phyloP scores from a whole-genome alignment of 2,329 filamentous ascomycete species.

The Alternaria tenuissima region DNA sequence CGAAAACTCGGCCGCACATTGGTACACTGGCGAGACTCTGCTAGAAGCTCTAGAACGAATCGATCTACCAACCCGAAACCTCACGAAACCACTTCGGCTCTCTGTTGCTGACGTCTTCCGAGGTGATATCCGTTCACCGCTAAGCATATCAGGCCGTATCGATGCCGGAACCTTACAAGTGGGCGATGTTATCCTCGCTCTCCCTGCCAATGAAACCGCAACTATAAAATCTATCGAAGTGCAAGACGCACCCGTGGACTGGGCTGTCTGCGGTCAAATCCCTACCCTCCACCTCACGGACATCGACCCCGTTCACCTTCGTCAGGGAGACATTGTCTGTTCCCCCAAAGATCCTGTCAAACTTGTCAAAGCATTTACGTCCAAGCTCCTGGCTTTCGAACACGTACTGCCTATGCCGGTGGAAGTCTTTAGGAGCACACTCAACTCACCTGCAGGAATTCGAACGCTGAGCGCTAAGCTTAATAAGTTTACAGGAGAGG shows the following conservation, averaged over 20 bases:
- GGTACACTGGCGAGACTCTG: slow-evolving; percentile 83
- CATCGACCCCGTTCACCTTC: slow-evolving; percentile 83
- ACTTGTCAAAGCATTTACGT: slow-evolving; percentile 76
- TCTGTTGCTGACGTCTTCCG: slow-evolving; percentile 89
- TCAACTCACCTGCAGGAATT: slow-evolving; percentile 81
- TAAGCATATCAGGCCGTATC: slow-evolving; percentile 86
- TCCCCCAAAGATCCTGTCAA: slow-evolving; percentile 70
- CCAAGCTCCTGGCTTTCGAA: slow-evolving; percentile 89
- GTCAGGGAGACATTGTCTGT: slow-evolving; percentile 85
- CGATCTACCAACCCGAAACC: slow-evolving; percentile 72
- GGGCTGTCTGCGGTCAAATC: slow-evolving; percentile 93
- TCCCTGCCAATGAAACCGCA: slow-evolving; percentile 83
- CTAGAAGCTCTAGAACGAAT: slow-evolving; percentile 86
- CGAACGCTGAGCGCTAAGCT: slow-evolving; percentile 74
- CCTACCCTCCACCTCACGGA: slow-evolving; percentile 82
- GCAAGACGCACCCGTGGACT: slow-evolving; percentile 76
- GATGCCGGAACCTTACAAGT: slow-evolving; percentile 84
- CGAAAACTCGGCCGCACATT: slow-evolving; percentile 63
- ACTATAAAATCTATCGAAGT: slow-evolving; percentile 83
- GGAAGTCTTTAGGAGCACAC: slow-evolving; percentile 84
- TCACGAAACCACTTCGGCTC: slow-evolving; percentile 83
- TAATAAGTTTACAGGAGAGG: slow-evolving; percentile 79
- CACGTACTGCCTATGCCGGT: slow-evolving; percentile 87
- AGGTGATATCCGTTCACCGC: slow-evolving; percentile 77
- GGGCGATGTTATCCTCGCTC: slow-evolving; percentile 79